These are phyloP conservation scores for Botrytis hyacinthi DNA, from an alignment of 2,329 filamentous ascomycete species.

Conservation along the genomic window DNA sequence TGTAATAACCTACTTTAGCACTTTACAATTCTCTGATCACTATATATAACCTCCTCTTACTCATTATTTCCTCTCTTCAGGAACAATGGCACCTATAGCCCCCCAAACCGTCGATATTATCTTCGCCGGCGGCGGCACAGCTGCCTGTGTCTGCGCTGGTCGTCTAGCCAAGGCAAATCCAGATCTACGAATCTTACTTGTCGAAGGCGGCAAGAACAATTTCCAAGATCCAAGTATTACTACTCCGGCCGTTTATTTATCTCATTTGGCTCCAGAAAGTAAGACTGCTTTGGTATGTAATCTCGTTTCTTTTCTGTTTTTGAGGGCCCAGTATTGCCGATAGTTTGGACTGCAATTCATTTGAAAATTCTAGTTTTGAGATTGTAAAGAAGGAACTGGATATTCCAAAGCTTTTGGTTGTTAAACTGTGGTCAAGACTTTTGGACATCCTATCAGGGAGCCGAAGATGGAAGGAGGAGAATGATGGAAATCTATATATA, in stretches of 20 bases:
- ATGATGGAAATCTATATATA: neutral
- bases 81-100: conserved; percentile 31
- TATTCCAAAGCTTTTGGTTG: neutral
- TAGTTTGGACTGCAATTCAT: neutral
- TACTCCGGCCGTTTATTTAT: conserved; percentile 50
- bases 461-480: neutral
- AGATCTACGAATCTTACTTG: conserved; percentile 49
- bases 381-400: neutral
- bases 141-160: conserved; percentile 50
- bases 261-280: conserved; percentile 48
- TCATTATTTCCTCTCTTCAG: neutral
- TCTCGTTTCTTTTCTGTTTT: neutral
- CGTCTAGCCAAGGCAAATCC: conserved; percentile 52
- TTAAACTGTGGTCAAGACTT: neutral
- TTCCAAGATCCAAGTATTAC: conserved; percentile 50
- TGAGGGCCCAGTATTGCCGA: neutral
- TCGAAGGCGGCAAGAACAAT: conserved; percentile 55
- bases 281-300: conserved; percentile 44
- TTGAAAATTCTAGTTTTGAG: neutral
- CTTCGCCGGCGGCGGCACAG: conserved; percentile 50
- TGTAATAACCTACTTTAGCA: neutral
- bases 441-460: neutral
- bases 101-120: conserved; percentile 50
- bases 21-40: neutral
- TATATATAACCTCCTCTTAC: neutral